Base-by-base conservation (phyloP, 805 yeast species). In the Lachancea sp. region DNA sequence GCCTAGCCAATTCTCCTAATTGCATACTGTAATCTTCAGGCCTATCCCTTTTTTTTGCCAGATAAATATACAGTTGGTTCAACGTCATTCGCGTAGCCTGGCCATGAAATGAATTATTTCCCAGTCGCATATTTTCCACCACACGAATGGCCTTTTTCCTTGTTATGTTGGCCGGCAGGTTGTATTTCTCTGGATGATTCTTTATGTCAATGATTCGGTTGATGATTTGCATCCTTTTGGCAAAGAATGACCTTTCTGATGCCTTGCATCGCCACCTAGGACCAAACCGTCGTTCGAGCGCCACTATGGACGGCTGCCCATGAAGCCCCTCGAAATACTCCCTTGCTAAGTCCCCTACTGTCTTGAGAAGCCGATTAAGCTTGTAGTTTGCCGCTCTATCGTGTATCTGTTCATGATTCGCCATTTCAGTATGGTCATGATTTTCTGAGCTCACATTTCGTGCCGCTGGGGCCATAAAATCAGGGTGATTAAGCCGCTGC, bases 241-340 rank as follows among this genome's bases (percentile, higher is more conserved):
- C 52, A 42, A 54, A 57, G 16, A 55, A 40, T 1, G 58, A 50
- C 19, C 62, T 44, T 23, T 57, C 60, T n/a, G 51, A 50, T 3
- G 53, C 42, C 20, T 45, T 47, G 25, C 51, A 48, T 38, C 62
- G 48, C 62, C 62, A 57, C 8, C 53, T 45, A 2, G 60, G 43
- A 13, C 62, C 62, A 38, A 49, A 57, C 28, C 54, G 47, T 26
- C 57, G 47, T 34, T 57, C 62, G 12, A 57, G 38, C 5, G 48
- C 46, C 42, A 52, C 19, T 5, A 57, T 45, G 2, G 62, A 57
- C 2, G 62, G 62, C 31, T 48, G 47, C 3, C 55, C 56, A 2
- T 52, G 50, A 9, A 57, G 40, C 0, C 62, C 62, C 22, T 55
- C 58, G 36, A 47, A 57, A 36, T 57, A 57, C 37, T 57, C 62